phyloP scores from a whole-genome alignment of 2,329 filamentous ascomycete genomes.

The Botrytis sinoallii region DNA sequence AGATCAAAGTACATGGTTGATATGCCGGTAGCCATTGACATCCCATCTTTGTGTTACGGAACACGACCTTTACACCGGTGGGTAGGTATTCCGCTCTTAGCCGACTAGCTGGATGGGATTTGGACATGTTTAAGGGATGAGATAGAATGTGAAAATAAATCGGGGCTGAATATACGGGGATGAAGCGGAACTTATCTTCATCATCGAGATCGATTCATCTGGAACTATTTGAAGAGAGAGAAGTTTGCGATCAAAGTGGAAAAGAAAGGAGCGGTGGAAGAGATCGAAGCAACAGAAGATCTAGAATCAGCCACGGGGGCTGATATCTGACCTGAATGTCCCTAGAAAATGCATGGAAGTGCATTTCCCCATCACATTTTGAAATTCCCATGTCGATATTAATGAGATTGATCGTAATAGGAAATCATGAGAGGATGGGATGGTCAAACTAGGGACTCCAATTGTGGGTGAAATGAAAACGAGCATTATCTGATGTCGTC shows the following conservation, averaged over 20 bases:
- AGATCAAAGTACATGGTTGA: neutral
- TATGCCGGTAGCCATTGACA: slow-evolving; percentile 4
- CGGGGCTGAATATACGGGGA: neutral
- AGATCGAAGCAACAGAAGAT: neutral
- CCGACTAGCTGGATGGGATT: neutral
- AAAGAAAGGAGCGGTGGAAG: neutral
- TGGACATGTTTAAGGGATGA: neutral
- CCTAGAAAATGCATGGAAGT: neutral
- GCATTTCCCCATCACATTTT: neutral
- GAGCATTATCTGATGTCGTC: neutral
- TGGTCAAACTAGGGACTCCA: neutral
- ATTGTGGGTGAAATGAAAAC: neutral
- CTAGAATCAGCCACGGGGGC: slow-evolving; percentile 3
- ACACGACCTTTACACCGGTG: neutral
- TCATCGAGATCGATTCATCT: neutral
- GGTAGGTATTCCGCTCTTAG: neutral
- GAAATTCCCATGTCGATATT: neutral
- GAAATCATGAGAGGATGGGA: neutral
- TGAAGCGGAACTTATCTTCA: neutral
- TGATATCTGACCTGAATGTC: neutral
- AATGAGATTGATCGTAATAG: neutral
- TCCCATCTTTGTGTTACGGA: neutral
- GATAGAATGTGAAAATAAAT: neutral
- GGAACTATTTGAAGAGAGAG: neutral
- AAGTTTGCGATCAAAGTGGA: neutral